Evolutionary conservation across 2,329 filamentous ascomycete species (phyloP).

Genomic region (Ilyonectria robusta): DNA sequence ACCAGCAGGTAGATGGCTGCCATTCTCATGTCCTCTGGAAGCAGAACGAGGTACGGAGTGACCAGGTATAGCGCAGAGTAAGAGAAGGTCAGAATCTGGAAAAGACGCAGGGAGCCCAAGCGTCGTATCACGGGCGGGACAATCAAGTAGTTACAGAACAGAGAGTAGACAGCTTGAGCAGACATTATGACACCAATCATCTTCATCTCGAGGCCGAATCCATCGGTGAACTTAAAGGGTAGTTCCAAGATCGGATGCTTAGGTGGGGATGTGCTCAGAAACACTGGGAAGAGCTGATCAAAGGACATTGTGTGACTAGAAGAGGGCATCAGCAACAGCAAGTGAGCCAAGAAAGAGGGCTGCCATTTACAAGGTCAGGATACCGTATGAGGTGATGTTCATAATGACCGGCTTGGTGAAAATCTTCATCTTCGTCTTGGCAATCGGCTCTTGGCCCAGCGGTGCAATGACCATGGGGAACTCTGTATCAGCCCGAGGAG

Average conservation of each 20-base stretch:
- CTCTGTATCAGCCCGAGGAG: constrained; percentile 48
- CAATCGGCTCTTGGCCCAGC: background rate
- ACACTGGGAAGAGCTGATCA: constrained; percentile 92
- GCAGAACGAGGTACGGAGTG: constrained; percentile 89
- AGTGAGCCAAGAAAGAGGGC: too few relatives aligned
- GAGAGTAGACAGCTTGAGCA: constrained; percentile 89
- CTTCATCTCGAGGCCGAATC: constrained; percentile 86
- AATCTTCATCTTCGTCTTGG: constrained; percentile 58
- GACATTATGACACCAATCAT: constrained; percentile 91
- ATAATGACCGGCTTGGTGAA: constrained; percentile 90
- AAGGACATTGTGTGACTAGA: constrained; percentile 95
- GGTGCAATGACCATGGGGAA: constrained; percentile 32
- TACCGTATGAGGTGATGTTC: constrained; percentile 91
- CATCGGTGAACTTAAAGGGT: constrained; percentile 91
- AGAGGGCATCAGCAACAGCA: constrained; percentile 32
- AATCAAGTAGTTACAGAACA: constrained; percentile 86
- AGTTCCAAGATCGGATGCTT: constrained; percentile 69
- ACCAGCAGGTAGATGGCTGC: constrained; percentile 83
- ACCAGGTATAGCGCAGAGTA: constrained; percentile 92
- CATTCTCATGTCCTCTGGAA: constrained; percentile 80
- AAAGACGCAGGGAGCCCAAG: constrained; percentile 85
- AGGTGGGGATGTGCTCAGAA: constrained; percentile 79
- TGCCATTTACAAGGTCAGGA: constrained; percentile 89
- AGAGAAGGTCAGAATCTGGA: constrained; percentile 82
- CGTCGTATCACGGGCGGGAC: constrained; percentile 84